Percentiles rank a stretch among this genome's conserved stretches.
These are phyloP conservation scores for Solanum ossicruentum DNA, from an alignment of 257 asterid genomes.

Conservation along the genomic window DNA sequence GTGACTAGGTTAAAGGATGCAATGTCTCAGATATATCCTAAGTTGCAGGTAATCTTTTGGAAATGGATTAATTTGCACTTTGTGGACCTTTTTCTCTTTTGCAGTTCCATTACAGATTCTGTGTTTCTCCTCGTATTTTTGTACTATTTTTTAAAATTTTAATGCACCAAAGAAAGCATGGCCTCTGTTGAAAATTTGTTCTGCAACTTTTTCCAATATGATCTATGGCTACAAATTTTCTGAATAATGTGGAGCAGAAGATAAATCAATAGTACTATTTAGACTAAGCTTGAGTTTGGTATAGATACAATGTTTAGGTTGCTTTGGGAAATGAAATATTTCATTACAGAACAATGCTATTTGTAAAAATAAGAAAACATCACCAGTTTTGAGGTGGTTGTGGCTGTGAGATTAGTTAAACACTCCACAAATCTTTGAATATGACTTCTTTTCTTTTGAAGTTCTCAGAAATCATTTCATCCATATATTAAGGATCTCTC, in stretches of 20 bases:
- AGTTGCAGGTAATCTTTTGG: conserved; percentile 55
- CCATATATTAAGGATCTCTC: not conserved
- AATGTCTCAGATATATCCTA: conserved; percentile 69
- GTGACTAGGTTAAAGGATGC: conserved; percentile 77
- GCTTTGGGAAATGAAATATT: not conserved
- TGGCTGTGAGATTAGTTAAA: not conserved
- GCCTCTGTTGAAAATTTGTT: not conserved
- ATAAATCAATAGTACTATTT: not conserved
- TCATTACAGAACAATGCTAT: not conserved
- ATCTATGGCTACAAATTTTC: not conserved
- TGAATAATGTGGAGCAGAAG: not conserved
- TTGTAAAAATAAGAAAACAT: not conserved
- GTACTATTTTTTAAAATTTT: not conserved
- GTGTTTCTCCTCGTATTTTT: not conserved
- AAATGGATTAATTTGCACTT: not conserved
- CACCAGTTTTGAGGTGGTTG: not conserved
- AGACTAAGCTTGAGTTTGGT: not conserved
- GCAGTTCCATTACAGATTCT: not conserved
- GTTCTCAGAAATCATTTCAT: not conserved
- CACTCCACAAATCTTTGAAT: not conserved
- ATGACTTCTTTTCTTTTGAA: not conserved
- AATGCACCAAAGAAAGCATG: not conserved
- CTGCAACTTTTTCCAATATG: not conserved
- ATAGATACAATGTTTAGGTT: not conserved
- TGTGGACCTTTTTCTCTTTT: not conserved